phyloP scores from a whole-genome alignment of 2,329 filamentous ascomycete genomes.

The Xylaria polymorpha region DNA sequence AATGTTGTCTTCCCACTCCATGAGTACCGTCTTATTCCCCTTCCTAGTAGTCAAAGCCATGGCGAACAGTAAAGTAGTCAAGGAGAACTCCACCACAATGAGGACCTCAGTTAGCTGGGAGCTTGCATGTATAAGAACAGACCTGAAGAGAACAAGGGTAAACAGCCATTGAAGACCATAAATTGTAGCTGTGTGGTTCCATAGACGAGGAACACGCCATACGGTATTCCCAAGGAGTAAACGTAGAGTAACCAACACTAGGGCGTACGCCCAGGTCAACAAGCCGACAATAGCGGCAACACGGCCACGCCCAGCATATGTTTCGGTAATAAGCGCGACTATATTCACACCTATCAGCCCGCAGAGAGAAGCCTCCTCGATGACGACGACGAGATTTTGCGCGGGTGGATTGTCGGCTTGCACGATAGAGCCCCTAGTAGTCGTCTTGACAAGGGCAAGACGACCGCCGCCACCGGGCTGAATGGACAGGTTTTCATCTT shows the following conservation, averaged over 20 bases:
- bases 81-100: slow-evolving; percentile 77
- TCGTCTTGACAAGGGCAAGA: slow-evolving; percentile 68
- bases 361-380: slow-evolving; percentile 81
- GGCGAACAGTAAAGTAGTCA: slow-evolving; percentile 78
- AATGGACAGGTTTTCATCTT: slow-evolving; percentile 69
- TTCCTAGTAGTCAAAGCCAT: slow-evolving; percentile 86
- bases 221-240: slow-evolving; percentile 73
- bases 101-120: slow-evolving; percentile 72
- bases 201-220: slow-evolving; percentile 78
- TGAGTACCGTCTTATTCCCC: slow-evolving; percentile 87
- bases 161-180: slow-evolving; percentile 88
- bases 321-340: slow-evolving; percentile 69
- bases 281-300: slow-evolving; percentile 74
- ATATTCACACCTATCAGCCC: slow-evolving; percentile 78
- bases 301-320: slow-evolving; percentile 68
- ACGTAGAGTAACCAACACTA: slow-evolving; percentile 77
- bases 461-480: slow-evolving; percentile 61
- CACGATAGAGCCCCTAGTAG: slow-evolving; percentile 72
- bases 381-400: slow-evolving; percentile 73
- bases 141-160: slow-evolving; percentile 81
- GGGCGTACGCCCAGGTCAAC: slow-evolving; percentile 82
- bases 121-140: slow-evolving; percentile 80
- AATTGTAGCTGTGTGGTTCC: slow-evolving; percentile 91
- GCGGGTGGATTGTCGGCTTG: slow-evolving; percentile 81
- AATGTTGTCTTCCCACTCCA: slow-evolving; percentile 90